phyloP scores from a whole-genome alignment of 345 rosid genomes.

The Camelina sativa region DNA sequence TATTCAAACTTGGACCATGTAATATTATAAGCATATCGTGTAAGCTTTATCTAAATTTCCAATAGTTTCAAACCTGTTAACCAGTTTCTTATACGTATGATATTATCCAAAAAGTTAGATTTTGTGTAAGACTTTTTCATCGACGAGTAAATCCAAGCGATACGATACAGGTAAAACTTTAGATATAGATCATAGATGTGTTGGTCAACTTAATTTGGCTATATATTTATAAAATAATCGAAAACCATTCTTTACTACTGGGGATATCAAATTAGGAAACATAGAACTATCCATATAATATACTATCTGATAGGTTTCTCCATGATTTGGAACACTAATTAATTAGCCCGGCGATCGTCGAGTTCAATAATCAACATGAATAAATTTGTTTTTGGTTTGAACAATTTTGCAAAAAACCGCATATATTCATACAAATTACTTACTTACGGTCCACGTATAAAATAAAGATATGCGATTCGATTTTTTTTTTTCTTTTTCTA shows the following conservation, averaged over 20 bases:
- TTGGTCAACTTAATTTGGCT: conserved; percentile 3
- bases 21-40: conserved; percentile 3
- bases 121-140: conserved; percentile 26
- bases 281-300: background rate
- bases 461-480: conserved; percentile 7
- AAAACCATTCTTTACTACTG: background rate
- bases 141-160: background rate
- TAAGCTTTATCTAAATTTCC: background rate
- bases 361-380: background rate
- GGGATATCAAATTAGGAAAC: background rate
- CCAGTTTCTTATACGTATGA: background rate
- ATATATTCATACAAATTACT: background rate
- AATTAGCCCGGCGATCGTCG: background rate
- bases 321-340: background rate
- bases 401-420: background rate
- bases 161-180: background rate
- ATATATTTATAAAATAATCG: background rate
- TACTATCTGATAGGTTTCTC: background rate
- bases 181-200: background rate
- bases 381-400: background rate
- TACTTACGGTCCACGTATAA: conserved; percentile 22
- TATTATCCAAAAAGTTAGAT: conserved; percentile 9
- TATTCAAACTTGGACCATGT: conserved; percentile 7
- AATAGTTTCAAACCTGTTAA: background rate
- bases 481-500: background rate